These are phyloP conservation scores for Wickerhamiella siamensis DNA, from an alignment of 805 yeast genomes.

Conservation along the genomic window DNA sequence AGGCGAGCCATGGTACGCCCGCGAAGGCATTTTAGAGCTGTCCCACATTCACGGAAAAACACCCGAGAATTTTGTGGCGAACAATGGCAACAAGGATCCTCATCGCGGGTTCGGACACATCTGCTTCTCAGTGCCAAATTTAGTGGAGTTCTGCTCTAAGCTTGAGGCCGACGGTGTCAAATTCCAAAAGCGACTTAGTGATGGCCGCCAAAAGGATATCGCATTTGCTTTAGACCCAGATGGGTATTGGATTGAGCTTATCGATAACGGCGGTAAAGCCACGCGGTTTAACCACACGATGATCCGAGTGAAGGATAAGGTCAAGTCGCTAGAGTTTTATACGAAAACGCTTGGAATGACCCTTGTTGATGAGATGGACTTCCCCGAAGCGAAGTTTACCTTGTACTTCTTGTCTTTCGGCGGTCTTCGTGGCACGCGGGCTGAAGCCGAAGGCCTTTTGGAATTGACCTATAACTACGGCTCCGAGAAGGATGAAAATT, in stretches of 20 bases:
- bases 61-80: slow-evolving; percentile 40
- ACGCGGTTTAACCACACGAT: slow-evolving; percentile 72
- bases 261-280: slow-evolving; percentile 25
- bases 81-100: slow-evolving; percentile 76
- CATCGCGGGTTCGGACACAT: slow-evolving; percentile 89
- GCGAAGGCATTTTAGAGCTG: slow-evolving; percentile 67
- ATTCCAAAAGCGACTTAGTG: slow-evolving; percentile 71
- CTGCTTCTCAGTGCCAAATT: slow-evolving; percentile 74
- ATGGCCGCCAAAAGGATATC: slow-evolving; percentile 85
- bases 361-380: slow-evolving; percentile 40
- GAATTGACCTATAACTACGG: slow-evolving; percentile 96
- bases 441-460: slow-evolving; percentile 47
- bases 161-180: slow-evolving; percentile 48
- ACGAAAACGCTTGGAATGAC: slow-evolving; percentile 69
- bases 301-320: slow-evolving; percentile 84
- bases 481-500: slow-evolving; percentile 63
- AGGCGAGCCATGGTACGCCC: slow-evolving; percentile 26
- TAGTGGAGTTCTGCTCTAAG: slow-evolving; percentile 43
- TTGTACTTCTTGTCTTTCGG: slow-evolving; percentile 75
- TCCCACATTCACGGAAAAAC: slow-evolving; percentile 62
- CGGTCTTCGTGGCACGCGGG: slow-evolving; percentile 29
- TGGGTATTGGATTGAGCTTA: slow-evolving; percentile 91
- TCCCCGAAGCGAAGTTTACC: slow-evolving; percentile 63
- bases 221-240: slow-evolving; percentile 94
- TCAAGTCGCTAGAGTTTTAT: slow-evolving; percentile 63